Evolutionary conservation across 2,329 filamentous ascomycete genomes (phyloP), one percentile per base, ranked within the genome.

Genomic region (Drechmeria coniospora): DNA sequence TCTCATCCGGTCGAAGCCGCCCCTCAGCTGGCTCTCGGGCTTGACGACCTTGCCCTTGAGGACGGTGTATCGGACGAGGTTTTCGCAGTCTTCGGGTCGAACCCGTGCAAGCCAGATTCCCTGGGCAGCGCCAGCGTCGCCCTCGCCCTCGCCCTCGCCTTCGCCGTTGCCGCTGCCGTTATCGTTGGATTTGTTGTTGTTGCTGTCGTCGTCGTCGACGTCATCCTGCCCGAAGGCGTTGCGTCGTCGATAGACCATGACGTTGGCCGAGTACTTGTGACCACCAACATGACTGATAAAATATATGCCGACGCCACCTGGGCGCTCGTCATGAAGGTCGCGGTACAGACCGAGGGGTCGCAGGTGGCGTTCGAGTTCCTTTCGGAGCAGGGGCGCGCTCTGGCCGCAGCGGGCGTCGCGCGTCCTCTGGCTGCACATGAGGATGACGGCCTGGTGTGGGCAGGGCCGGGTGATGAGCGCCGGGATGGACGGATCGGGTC

Each of bases 221-320:
- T 55, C 55, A 31, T 71, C 67, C 23, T 67, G 40, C 0, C 65
- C 67, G 43, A 70, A 73, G 1, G 68, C 61, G 40, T 72, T 60
- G 6, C 59, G 61, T 29, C 67, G 65, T 8, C 90, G 69, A 51
- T 98, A 95, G 2, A 98, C 64, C 61, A 98, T 80, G 41, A 95
- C 73, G 44, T 98, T 98, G 16, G 90, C 90, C 25, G 77, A 75
- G 56, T 92, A 95, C 59, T 94, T 94, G 61, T 98, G 90, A 0
- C 90, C 90, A 16, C 90, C 90, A 3, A 94, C 84, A 47, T 98
- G 90, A 40, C 75, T 87, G 46, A 95, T 92, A 49, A 94, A 95
- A 57, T 93, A 93, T 38, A 98, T 81, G 1, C 83, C 87, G 5
- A 94, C 87, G 9, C 90, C 90, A 8, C 87, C 87, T 0, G 86